Base-by-base conservation (phyloP, 176 grass and related monocot species). In the Aegilops bicornis region DNA sequence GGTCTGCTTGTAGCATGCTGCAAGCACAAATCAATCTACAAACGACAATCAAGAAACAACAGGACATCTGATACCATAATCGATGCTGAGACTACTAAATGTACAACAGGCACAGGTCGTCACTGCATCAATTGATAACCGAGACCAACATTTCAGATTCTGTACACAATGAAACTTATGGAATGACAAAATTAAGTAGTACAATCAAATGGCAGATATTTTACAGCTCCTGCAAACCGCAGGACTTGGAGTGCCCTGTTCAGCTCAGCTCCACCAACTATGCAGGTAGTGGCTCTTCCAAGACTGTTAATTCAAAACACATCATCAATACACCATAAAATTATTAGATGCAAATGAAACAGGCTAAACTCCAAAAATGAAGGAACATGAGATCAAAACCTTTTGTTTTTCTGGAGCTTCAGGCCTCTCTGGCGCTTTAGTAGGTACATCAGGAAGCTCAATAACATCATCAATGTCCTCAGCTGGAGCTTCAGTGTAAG, bases 391-490 rank as follows among this genome's bases (percentile, higher is more conserved):
- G 35, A 89, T 70, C 60, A 42, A 73, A 80, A 99, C 97, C 97
- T 94, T 99, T 96, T 60, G 86, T 81, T 84, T 91, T 91, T 78
- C 87, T 81, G 86, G 31, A 35, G 87, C 69, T 84, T 88, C 79
- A n/a, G 85, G 54, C 31, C 69, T 88, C 69, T 89, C 56, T 54
- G 92, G 91, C 5, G 27, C 87, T 74, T 79, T 93, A n/a, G 48
- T 83, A 5, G 97, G 97, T 85, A 99, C 97, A 89, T 96, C 94
- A 84, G 97, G 97, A 79, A 99, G 97, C 73, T 90, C 87, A 64
- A 94, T 93, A 86, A 88, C 90, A 39, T 96, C 94, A 62, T 89
- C 94, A 30, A 85, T 79, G 16, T 79, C 84, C 32, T 84, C 85
- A 84, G 63, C 6, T 83, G 69, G 60, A 78, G 71, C 80, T 86